Base-by-base conservation (phyloP, 257 asterid genomes). In the Przewalskia tangutica region DNA sequence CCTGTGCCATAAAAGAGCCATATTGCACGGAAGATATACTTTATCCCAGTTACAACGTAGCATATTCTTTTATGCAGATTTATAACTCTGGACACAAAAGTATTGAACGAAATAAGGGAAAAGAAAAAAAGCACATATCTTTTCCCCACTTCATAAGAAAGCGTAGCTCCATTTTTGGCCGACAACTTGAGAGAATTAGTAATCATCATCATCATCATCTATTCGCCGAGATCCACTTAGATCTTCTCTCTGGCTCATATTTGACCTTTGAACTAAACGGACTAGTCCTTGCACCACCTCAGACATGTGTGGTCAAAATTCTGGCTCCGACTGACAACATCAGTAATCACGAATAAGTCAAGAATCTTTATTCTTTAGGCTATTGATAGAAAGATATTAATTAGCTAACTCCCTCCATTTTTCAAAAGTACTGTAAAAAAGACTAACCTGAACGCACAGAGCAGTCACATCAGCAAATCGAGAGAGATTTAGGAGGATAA, bases 401-500 rank as follows among this genome's bases (percentile, higher is more conserved):
- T 23, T 71, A 11, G 38, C 12, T 11, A 38, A 79, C 56, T 60
- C 50, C 4, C n/a, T 80, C 59, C 17, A 80, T 32, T 80, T 79
- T 9, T 0, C 10, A 6, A 5, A 77, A 44, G 14, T 34, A 77
- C 23, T 34, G 51, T 18, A 54, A 14, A 63, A 40, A 32, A 14
- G 10, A 14, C 79, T 67, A 55, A 90, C 92, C 91, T 89, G 91
- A 46, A 90, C 87, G 38, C 91, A 89, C 7, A 89, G 83, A 70
- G 90, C 89, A 77, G 90, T 83, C 8, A 84, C 84, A 79, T 91
- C 89, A 0, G 95, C 95, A 81, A 91, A 91, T 40, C 88, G 86
- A 42, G 95, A 89, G 91, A 20, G 92, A 88, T 73, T 87, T 87
- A 38, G 88, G 88, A 64, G 95, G 90, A 81, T 88, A 91, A 71